These are phyloP conservation scores for Myriosclerotinia curreyana DNA, from an alignment of 2,329 filamentous ascomycete genomes.

Conservation along the genomic window DNA sequence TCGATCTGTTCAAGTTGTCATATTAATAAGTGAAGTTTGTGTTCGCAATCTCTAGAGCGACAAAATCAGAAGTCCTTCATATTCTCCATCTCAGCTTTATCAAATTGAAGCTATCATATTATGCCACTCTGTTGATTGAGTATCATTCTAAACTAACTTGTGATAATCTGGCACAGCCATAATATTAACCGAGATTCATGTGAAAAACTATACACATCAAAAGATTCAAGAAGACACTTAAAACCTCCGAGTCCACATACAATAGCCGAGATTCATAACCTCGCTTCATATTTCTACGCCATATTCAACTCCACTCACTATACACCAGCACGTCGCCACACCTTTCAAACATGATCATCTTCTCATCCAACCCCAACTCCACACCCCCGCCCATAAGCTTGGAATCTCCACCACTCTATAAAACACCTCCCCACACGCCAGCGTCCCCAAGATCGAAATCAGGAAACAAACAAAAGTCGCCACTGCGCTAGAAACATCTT, in stretches of 20 bases:
- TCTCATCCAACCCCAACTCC: slow-evolving; percentile 21
- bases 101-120: too few species aligned
- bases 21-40: not conserved
- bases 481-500: not conserved
- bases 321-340: not conserved
- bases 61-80: too few species aligned
- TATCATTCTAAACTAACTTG: not conserved
- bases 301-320: not conserved
- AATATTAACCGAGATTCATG: not conserved
- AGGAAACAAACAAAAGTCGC: slow-evolving; percentile 11
- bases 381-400: slow-evolving; percentile 21
- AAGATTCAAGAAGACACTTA: too few species aligned
- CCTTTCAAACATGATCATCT: not conserved
- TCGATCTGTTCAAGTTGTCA: not conserved
- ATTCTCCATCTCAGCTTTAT: too few species aligned
- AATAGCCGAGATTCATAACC: not conserved
- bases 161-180: too few species aligned
- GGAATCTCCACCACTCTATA: slow-evolving; percentile 25
- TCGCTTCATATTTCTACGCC: not conserved
- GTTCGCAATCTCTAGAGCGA: too few species aligned
- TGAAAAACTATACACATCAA: too few species aligned
- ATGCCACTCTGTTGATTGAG: not conserved
- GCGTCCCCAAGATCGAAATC: not conserved
- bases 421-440: slow-evolving; percentile 22
- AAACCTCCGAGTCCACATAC: not conserved